phyloP scores from a whole-genome alignment of 75 land plant species.

The Ceratopteris richardii region DNA sequence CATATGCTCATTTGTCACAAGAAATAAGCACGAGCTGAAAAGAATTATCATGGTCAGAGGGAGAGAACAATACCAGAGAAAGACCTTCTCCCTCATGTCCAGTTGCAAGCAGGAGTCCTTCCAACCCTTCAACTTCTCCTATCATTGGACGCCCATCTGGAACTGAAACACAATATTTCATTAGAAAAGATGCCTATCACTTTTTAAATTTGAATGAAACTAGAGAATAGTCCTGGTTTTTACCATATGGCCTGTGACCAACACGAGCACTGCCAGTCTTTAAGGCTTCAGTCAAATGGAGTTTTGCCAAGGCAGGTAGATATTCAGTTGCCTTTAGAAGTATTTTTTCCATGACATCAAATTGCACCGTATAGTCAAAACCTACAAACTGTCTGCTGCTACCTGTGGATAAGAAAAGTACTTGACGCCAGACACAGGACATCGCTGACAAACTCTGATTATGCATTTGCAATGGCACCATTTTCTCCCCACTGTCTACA shows the following conservation, averaged over 20 bases:
- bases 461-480: too few relatives aligned
- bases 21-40: too few relatives aligned
- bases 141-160: constrained; percentile 80
- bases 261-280: constrained; percentile 40
- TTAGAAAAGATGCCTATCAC: too few relatives aligned
- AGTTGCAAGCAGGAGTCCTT: constrained; percentile 70
- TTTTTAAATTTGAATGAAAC: too few relatives aligned
- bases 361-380: constrained; percentile 43
- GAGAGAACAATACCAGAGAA: constrained; percentile 45
- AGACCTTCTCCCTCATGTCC: constrained; percentile 98
- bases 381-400: constrained; percentile 89
- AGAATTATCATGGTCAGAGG: not conserved
- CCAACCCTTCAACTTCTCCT: constrained; percentile 62
- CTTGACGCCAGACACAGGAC: not conserved
- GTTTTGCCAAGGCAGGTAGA: constrained; percentile 45
- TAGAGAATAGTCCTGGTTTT: too few relatives aligned
- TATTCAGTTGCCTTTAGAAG: constrained; percentile 62
- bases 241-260: constrained; percentile 85
- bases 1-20: too few relatives aligned
- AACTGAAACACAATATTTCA: too few relatives aligned
- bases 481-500: too few relatives aligned
- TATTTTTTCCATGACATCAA: constrained; percentile 43
- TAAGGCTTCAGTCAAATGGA: constrained; percentile 18
- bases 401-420: too few relatives aligned
- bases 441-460: not conserved